phyloP scores from a whole-genome alignment of 768 basidiomycete species.

The Pleurotus eryngii region DNA sequence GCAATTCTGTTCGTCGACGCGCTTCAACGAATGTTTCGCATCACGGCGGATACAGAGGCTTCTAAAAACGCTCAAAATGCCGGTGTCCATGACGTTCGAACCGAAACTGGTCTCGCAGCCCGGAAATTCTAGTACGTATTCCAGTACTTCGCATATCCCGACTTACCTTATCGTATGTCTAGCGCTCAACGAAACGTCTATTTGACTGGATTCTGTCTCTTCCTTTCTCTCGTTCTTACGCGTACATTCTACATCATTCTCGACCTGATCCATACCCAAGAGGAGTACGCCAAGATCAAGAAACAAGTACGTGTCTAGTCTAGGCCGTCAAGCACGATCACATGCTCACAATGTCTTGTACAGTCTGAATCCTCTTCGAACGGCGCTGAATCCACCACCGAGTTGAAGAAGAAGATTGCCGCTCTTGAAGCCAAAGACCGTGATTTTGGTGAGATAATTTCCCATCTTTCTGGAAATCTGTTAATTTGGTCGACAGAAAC shows the following conservation, averaged over 20 bases:
- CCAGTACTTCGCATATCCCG: background rate
- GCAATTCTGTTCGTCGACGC: conserved; percentile 88
- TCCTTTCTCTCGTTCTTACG: conserved; percentile 92
- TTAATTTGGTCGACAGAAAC: conserved; percentile 43
- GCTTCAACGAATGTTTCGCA: conserved; percentile 86
- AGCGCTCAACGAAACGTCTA: conserved; percentile 91
- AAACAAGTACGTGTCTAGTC: conserved; percentile 35
- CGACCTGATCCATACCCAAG: conserved; percentile 88
- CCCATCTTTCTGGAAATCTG: background rate
- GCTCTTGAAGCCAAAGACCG: conserved; percentile 52
- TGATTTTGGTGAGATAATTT: conserved; percentile 55
- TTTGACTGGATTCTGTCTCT: conserved; percentile 89
- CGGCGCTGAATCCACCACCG: conserved; percentile 21
- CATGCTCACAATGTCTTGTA: background rate
- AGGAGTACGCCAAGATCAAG: conserved; percentile 83
- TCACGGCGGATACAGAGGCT: conserved; percentile 66
- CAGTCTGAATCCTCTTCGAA: conserved; percentile 11
- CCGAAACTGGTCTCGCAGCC: conserved; percentile 87
- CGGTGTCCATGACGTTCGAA: conserved; percentile 55
- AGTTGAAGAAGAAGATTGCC: conserved; percentile 67
- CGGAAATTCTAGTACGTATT: conserved; percentile 85
- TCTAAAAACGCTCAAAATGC: conserved; percentile 53
- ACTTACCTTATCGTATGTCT: conserved; percentile 9
- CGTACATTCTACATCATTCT: conserved; percentile 90
- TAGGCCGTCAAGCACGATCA: background rate